Conservation (phyloP, 257 asterid genomes). For the Solanum dulcamara region DNA sequence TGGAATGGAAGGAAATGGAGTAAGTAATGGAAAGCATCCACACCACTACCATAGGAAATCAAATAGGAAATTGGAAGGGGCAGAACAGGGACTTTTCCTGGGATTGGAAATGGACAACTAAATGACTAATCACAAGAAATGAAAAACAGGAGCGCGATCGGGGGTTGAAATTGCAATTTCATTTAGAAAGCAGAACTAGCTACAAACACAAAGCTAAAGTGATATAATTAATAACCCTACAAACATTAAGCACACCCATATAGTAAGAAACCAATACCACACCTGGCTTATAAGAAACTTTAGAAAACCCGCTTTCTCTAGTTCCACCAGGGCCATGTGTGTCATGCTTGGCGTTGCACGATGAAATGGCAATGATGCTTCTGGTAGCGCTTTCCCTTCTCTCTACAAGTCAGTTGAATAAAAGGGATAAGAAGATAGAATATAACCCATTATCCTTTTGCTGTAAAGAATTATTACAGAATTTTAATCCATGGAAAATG, state of each 20-base stretch:
- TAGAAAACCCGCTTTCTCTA: constrained; percentile 79
- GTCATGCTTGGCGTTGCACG: constrained; percentile 90
- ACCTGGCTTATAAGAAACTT: constrained; percentile 94
- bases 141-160: not conserved
- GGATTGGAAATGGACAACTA: not conserved
- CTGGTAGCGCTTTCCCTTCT: constrained; percentile 88
- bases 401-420: constrained; percentile 33
- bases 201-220: not conserved
- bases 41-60: not conserved
- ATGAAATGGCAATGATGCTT: constrained; percentile 93
- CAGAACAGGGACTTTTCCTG: not conserved
- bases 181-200: not conserved
- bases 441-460: not conserved
- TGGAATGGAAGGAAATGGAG: not conserved
- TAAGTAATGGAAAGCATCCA: not conserved
- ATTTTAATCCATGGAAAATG: not conserved
- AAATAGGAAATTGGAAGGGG: not conserved
- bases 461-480: not conserved
- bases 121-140: not conserved
- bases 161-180: not conserved
- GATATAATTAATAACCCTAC: not conserved
- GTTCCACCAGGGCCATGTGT: constrained; percentile 87
- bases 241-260: not conserved
- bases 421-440: constrained; percentile 2
- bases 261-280: not conserved